Percentiles rank a stretch among this genome's conserved stretches.
Evolutionary conservation across 129 eudicot genomes (phyloP).

Genomic region (Cynara cardunculus): DNA sequence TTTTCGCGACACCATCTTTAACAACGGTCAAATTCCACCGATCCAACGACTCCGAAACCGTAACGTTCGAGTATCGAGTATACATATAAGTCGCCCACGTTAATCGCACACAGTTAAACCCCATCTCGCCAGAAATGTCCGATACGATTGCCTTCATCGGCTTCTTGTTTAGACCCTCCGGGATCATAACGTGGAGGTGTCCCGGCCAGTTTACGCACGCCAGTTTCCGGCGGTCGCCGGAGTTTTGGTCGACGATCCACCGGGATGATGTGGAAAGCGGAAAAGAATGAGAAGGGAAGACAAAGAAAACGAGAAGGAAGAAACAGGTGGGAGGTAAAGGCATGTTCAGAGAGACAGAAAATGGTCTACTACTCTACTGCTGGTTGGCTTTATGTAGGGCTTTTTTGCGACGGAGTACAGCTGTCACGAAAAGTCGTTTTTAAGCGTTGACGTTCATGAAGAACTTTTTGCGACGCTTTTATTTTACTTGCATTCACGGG

Average conservation of each 20-base stretch:
- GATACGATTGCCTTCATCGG: constrained; percentile 42
- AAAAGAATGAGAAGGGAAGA: constrained; percentile 26
- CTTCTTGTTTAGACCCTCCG: constrained; percentile 70
- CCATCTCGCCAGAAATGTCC: constrained; percentile 27
- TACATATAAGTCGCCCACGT: constrained; percentile 79
- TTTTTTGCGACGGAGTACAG: not conserved
- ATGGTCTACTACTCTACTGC: not conserved
- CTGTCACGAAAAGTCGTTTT: not conserved
- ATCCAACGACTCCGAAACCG: constrained; percentile 47
- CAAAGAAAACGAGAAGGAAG: constrained; percentile 16
- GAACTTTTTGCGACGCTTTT: not conserved
- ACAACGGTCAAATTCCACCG: constrained; percentile 34
- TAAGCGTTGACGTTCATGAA: not conserved
- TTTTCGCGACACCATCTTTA: constrained; percentile 35
- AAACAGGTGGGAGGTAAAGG: constrained; percentile 7
- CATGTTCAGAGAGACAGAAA: constrained; percentile 10
- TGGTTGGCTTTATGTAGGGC: constrained; percentile 1
- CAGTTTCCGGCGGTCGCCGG: constrained; percentile 56
- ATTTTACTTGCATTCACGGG: not conserved
- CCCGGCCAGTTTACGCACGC: constrained; percentile 67
- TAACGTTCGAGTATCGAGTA: constrained; percentile 41
- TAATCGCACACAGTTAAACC: constrained; percentile 70
- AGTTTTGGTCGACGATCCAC: constrained; percentile 51
- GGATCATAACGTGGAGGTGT: constrained; percentile 67
- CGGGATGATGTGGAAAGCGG: constrained; percentile 64